Percentiles rank a stretch among this genome's conserved stretches.
phyloP scores from a whole-genome alignment of 2,329 filamentous ascomycete species.

The Allantophomopsis lycopodina region DNA sequence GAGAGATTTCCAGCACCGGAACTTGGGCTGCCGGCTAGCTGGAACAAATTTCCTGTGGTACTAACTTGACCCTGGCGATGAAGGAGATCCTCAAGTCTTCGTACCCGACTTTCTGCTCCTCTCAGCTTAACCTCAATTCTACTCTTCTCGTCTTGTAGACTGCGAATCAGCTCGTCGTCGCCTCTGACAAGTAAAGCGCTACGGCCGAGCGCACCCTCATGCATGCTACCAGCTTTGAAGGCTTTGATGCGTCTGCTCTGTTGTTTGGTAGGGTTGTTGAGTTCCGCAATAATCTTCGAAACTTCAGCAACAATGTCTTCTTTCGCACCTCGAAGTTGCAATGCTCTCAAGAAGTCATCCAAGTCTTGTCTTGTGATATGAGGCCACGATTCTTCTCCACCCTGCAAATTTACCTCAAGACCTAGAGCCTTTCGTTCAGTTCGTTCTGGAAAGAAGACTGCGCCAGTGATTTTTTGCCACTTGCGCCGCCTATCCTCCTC shows the following conservation, averaged over 20 bases:
- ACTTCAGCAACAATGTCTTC: conserved; percentile 57
- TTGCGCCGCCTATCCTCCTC: conserved; percentile 78
- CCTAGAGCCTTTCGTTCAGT: conserved; percentile 58
- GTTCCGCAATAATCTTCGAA: conserved; percentile 60
- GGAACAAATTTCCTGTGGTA: conserved; percentile 41
- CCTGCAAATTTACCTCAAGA: conserved; percentile 74
- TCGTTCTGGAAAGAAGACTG: conserved; percentile 48
- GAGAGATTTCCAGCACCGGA: conserved; percentile 35
- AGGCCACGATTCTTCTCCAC: conserved; percentile 73
- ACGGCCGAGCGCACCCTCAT: conserved; percentile 78
- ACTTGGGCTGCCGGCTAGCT: conserved; percentile 26
- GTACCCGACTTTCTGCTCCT: conserved; percentile 79
- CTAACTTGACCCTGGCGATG: conserved; percentile 63
- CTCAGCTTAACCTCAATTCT: conserved; percentile 61
- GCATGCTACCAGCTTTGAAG: conserved; percentile 92
- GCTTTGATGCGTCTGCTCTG: conserved; percentile 79
- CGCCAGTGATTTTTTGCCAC: conserved; percentile 79
- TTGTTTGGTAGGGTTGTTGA: conserved; percentile 72
- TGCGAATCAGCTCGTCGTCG: conserved; percentile 69
- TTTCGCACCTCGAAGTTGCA: conserved; percentile 54
- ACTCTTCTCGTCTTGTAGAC: conserved; percentile 70
- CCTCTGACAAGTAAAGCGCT: conserved; percentile 75
- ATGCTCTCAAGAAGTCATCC: conserved; percentile 52
- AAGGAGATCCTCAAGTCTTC: conserved; percentile 81
- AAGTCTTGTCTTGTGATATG: conserved; percentile 62